phyloP scores from a whole-genome alignment of 257 asterid genomes.

The Solanum piurae region DNA sequence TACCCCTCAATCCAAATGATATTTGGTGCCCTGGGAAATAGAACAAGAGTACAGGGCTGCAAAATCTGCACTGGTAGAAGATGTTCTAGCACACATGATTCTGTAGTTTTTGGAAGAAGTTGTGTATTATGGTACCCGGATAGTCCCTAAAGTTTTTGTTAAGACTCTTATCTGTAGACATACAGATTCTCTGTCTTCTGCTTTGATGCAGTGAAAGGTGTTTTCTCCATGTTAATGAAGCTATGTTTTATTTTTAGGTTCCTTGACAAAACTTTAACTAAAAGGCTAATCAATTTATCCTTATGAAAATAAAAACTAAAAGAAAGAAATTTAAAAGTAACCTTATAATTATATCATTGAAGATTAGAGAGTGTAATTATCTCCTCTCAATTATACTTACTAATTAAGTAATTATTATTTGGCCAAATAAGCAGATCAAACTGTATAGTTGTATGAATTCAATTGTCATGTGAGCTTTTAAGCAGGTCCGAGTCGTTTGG shows the following conservation, averaged over 20 bases:
- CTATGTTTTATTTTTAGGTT: not conserved
- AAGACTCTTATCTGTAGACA: not conserved
- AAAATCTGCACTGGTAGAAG: conserved; percentile 2
- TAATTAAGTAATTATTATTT: not conserved
- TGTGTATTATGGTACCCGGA: not conserved
- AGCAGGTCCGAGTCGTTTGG: fast-evolving
- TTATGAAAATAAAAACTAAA: not conserved
- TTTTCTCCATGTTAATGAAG: not conserved
- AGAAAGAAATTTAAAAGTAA: not conserved
- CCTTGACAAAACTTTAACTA: not conserved
- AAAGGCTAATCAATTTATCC: not conserved
- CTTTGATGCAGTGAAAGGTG: not conserved
- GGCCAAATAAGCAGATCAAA: not conserved
- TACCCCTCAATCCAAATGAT: conserved; percentile 38
- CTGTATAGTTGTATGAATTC: not conserved
- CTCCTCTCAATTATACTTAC: not conserved
- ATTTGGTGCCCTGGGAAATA: conserved; percentile 27
- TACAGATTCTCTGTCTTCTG: not conserved
- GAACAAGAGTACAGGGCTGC: not conserved
- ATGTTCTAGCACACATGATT: not conserved
- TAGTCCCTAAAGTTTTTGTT: not conserved
- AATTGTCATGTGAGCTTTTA: not conserved
- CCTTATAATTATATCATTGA: too few species aligned
- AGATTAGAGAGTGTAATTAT: not conserved
- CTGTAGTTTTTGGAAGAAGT: not conserved